Evolutionary conservation across 163 green algal species (phyloP), one percentile per base, ranked within the genome.

Genomic region (Scenedesmus sp.): DNA sequence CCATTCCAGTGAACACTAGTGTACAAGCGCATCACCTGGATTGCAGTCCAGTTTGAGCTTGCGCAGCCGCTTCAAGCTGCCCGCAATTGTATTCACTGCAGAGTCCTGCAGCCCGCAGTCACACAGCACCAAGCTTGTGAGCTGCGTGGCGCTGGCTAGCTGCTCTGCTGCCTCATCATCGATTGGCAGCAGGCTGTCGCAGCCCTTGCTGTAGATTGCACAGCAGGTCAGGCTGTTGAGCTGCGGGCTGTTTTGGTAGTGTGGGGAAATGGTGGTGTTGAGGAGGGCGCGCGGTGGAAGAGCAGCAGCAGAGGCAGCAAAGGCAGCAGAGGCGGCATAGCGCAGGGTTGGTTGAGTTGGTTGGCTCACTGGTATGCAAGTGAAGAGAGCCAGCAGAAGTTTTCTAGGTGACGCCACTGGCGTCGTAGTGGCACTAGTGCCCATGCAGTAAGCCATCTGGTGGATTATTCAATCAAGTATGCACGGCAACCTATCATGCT

Each of bases 21-120:
- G 8, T 34, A 13, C n/a, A 64, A 8, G 12, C 6, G 60, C n/a
- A 0, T 67, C 18, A 55, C 26, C 57, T 46, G 84, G 84, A n/a
- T 89, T 89, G n/a, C 34, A 60, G 84, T 89, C 84, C 57, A 89
- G 84, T n/a, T 89, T 89, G 15, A 89, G 84, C 84, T 26, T 77
- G 0, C 4, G 20, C 84, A 89, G 67, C 52, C 9, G 23, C 34
- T 52, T 82, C 60, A 89, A 57, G 67, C 84, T 20, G 5, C 16
- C 59, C 0, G 59, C 84, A 15, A 89, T 79, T 9, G 18, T 81
- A 12, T 89, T 89, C 15, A 89, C 84, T 2, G 60, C 57, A 7
- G 66, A 52, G 46, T 89, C 84, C 8, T 81, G 34, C 60, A 89
- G 62, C 60, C 62, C 84, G 60, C 57, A 79, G 60, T 89, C 84